Conservation (phyloP, 2,329 filamentous ascomycete genomes). For the Hymenotorrendiella dingleyae region DNA sequence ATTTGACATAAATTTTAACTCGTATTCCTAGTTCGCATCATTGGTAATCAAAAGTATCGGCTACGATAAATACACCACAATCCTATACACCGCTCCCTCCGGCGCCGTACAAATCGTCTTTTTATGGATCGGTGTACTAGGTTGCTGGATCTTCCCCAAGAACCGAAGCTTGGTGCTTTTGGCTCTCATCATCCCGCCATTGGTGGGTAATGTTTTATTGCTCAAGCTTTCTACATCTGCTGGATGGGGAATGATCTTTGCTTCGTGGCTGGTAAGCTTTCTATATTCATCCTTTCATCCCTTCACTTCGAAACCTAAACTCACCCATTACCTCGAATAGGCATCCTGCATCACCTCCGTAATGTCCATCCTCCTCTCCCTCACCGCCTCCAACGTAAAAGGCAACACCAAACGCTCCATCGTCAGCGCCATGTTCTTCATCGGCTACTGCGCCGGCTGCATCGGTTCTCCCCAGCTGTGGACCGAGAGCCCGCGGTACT, state of each 20-base stretch:
- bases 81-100: constrained; percentile 42
- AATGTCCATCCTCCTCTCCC: constrained; percentile 38
- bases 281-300: too few species aligned
- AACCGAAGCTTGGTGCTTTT: constrained; percentile 36
- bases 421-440: constrained; percentile 44
- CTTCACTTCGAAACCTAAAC: too few species aligned
- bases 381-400: constrained; percentile 43
- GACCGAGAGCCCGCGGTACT: constrained; percentile 31
- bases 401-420: constrained; percentile 45
- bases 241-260: constrained; percentile 43
- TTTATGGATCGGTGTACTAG: constrained; percentile 40
- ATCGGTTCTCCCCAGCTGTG: constrained; percentile 44
- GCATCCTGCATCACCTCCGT: constrained; percentile 38
- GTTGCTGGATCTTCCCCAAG: constrained; percentile 35
- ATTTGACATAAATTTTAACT: constrained; percentile 19
- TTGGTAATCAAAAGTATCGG: constrained; percentile 43
- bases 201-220: constrained; percentile 40
- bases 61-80: constrained; percentile 37
- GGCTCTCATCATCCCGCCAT: constrained; percentile 36
- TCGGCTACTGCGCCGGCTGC: constrained; percentile 42
- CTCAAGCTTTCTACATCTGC: constrained; percentile 36
- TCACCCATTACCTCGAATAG: too few species aligned
- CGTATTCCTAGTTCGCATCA: too few species aligned
- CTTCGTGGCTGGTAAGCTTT: constrained; percentile 42
- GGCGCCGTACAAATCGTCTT: constrained; percentile 41